Base-by-base conservation (phyloP, 2,329 filamentous ascomycete genomes). In the Arthrinium puccinioides region DNA sequence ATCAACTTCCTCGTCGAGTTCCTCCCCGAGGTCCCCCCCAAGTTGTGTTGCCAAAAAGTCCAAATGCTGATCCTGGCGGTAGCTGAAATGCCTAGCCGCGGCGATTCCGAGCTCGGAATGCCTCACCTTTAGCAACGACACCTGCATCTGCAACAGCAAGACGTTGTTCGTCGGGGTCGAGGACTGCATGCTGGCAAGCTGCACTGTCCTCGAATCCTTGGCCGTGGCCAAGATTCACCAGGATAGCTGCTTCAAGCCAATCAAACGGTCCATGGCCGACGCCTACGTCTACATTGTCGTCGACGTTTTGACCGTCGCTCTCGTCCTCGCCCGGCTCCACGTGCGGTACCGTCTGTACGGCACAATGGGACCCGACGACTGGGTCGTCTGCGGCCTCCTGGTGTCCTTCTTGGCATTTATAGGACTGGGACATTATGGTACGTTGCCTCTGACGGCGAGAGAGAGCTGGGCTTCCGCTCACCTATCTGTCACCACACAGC, bases 171-270 rank as follows among this genome's bases (percentile, higher is more conserved):
- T 14, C 9, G 32, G 25, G 6, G 28, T 40, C 10, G 25, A 33
- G 10, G 30, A 59, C 31, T 63, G 70, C 9, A 69, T 53, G 27
- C 50, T 50, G 15, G 21, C 13, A 9, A 41, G 18, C 2, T 43
- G 43, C 28, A 40, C 40, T 9, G 28, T 43, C n/a, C n/a, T 36
- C 10, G 34, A 44, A 28, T 9, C 5, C 9, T 13, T n/a, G 42
- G 42, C 28, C n/a, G 25, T 39, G 3, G 39, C 33, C 10, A 41
- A 29, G 15, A 30, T 37, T 15, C 30, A 39, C 13, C 27, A 44
- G 18, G 30, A 33, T 16, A 36, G 39, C 23, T 44, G 42, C 36
- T 20, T 37, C 32, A 41, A 30, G 21, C 30, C 39, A 3, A 26
- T 14, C 18, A 27, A 37, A 21, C 19, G 30, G 15, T 23, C 29